Evolutionary conservation across 2,329 filamentous ascomycete species (phyloP).

Genomic region (Fusarium sp.): DNA sequence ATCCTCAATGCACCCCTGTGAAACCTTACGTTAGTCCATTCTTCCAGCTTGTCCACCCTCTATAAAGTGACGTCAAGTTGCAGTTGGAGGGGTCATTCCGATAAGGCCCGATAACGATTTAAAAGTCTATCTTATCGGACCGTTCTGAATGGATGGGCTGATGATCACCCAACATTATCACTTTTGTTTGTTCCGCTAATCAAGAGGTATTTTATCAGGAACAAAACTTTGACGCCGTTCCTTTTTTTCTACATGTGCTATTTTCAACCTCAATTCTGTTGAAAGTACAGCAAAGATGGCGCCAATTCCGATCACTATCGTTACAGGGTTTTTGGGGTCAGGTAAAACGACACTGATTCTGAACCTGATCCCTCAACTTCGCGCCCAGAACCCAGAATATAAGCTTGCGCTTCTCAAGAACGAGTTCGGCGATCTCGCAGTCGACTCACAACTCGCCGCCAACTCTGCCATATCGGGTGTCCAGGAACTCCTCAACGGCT

Average conservation of each 20-base stretch:
- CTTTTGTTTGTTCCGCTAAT: conserved; percentile 7
- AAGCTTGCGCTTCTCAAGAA: conserved; percentile 96
- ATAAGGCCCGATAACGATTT: conserved; percentile 36
- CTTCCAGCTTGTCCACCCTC: background rate
- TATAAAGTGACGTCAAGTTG: conserved; percentile 37
- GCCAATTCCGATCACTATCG: conserved; percentile 88
- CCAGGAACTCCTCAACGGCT: conserved; percentile 92
- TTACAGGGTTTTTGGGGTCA: conserved; percentile 95
- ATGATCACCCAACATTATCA: conserved; percentile 17
- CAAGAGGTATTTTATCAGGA: conserved; percentile 36
- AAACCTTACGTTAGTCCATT: conserved; percentile 16
- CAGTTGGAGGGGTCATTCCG: conserved; percentile 25
- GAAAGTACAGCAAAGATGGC: conserved; percentile 56
- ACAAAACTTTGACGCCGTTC: conserved; percentile 2
- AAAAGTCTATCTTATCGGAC: conserved; percentile 38
- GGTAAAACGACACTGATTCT: conserved; percentile 97
- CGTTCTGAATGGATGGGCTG: conserved; percentile 33
- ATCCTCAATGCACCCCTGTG: conserved; percentile 17
- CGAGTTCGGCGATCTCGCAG: conserved; percentile 93
- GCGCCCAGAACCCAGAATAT: conserved; percentile 76
- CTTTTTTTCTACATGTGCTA: background rate
- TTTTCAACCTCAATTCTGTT: background rate
- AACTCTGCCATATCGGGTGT: conserved; percentile 87
- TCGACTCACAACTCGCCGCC: conserved; percentile 91
- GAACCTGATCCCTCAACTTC: conserved; percentile 90